Evolutionary conservation across 2,329 filamentous ascomycete genomes (phyloP).

Genomic region (Trichoderma pleuroti): DNA sequence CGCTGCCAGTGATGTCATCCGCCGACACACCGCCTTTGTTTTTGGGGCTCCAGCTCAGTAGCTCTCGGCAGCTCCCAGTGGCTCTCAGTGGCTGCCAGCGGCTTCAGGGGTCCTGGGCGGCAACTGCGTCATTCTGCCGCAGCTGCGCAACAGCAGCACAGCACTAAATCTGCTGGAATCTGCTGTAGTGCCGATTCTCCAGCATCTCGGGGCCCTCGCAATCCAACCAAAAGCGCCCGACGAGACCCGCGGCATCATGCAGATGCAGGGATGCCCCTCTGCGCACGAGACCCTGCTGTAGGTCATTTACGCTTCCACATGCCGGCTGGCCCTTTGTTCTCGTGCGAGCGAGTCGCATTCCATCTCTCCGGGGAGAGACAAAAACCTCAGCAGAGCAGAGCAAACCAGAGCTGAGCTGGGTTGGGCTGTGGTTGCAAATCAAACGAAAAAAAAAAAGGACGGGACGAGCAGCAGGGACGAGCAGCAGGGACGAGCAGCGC

Average conservation of each 20-base stretch:
- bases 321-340: neutral
- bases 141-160: neutral
- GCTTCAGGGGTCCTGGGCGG: slow-evolving; percentile 16
- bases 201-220: neutral
- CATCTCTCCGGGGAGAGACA: neutral
- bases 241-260: slow-evolving; percentile 4
- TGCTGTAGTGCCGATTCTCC: slow-evolving; percentile 2
- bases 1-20: slow-evolving; percentile 13
- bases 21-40: slow-evolving; percentile 7
- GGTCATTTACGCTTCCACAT: slow-evolving; percentile 3
- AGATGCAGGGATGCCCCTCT: slow-evolving; percentile 17
- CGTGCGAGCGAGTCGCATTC: slow-evolving; percentile 2
- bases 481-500: neutral
- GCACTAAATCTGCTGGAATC: neutral
- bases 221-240: slow-evolving; percentile 2
- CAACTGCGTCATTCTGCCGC: slow-evolving; percentile 17
- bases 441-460: neutral
- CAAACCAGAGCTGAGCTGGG: neutral
- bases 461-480: neutral
- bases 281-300: slow-evolving; percentile 17
- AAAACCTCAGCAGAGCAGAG: neutral
- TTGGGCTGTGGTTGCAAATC: neutral
- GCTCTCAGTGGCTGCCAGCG: neutral
- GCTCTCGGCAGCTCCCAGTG: neutral
- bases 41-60: neutral